phyloP scores from a whole-genome alignment of 2,329 filamentous ascomycete species.

The Moelleriella libera region DNA sequence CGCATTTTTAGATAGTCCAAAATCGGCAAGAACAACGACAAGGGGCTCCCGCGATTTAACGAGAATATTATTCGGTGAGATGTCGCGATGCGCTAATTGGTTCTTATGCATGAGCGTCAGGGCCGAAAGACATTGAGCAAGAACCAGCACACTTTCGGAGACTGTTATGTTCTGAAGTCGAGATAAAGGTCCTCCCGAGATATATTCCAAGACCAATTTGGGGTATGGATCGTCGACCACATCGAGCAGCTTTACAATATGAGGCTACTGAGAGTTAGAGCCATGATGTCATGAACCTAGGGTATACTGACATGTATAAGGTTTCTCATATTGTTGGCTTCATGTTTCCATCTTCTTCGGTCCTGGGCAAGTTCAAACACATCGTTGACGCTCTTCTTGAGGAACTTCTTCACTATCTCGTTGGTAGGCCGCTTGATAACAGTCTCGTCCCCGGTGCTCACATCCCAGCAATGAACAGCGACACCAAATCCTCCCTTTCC shows the following conservation, averaged over 20 bases:
- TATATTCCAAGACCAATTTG: constrained; percentile 6
- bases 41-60: constrained; percentile 51
- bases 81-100: constrained; percentile 74
- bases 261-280: constrained; percentile 5
- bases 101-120: constrained; percentile 7
- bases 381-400: not conserved
- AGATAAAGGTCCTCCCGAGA: constrained; percentile 3
- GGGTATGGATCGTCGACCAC: constrained; percentile 1
- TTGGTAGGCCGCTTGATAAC: constrained; percentile 10
- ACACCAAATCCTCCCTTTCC: constrained; percentile 8
- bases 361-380: not conserved
- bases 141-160: constrained; percentile 5
- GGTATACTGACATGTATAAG: constrained; percentile 8
- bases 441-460: constrained; percentile 8
- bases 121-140: constrained; percentile 7
- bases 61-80: constrained; percentile 86
- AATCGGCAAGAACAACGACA: constrained; percentile 76
- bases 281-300: not conserved
- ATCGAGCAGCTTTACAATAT: constrained; percentile 6
- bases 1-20: constrained; percentile 85
- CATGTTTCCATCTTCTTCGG: constrained; percentile 5
- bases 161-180: constrained; percentile 3
- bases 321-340: constrained; percentile 9
- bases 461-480: constrained; percentile 9
- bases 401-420: not conserved